Conservation (phyloP, 768 basidiomycete species). For the Sarcodon sp. region DNA sequence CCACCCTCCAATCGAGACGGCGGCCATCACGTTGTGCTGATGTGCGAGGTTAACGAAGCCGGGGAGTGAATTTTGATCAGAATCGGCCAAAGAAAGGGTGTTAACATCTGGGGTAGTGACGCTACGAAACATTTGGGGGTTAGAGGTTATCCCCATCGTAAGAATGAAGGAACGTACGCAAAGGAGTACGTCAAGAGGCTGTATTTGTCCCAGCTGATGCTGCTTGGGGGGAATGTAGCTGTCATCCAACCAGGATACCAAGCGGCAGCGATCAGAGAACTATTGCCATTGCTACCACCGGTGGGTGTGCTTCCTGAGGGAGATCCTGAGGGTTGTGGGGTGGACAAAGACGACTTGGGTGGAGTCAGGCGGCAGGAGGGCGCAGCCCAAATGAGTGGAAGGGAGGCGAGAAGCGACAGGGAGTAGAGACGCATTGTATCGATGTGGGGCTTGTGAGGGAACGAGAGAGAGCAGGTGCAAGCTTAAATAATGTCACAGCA, state of each 20-base stretch:
- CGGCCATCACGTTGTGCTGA: constrained; percentile 38
- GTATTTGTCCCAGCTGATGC: constrained; percentile 56
- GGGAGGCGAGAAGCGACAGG: constrained; percentile 9
- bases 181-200: constrained; percentile 60
- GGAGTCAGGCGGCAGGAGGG: constrained; percentile 13
- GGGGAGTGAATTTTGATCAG: constrained; percentile 37
- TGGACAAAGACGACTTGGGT: neutral
- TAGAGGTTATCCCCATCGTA: neutral
- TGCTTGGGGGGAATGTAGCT: constrained; percentile 30
- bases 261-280: constrained; percentile 27
- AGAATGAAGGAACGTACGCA: constrained; percentile 25
- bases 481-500: too few relatives aligned
- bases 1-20: constrained; percentile 63
- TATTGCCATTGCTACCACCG: constrained; percentile 4
- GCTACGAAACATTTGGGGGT: constrained; percentile 9
- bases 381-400: constrained; percentile 15
- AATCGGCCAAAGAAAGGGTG: constrained; percentile 20
- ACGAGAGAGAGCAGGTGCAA: too few relatives aligned
- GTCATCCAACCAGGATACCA: constrained; percentile 68
- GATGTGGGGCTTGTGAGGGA: too few relatives aligned
- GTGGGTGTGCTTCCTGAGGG: neutral
- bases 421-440: neutral
- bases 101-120: constrained; percentile 19
- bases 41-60: constrained; percentile 39
- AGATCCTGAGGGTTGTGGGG: neutral